Percentiles rank a stretch among this genome's conserved stretches.
phyloP scores from a whole-genome alignment of 345 rosid genomes.

The Salix exigua region DNA sequence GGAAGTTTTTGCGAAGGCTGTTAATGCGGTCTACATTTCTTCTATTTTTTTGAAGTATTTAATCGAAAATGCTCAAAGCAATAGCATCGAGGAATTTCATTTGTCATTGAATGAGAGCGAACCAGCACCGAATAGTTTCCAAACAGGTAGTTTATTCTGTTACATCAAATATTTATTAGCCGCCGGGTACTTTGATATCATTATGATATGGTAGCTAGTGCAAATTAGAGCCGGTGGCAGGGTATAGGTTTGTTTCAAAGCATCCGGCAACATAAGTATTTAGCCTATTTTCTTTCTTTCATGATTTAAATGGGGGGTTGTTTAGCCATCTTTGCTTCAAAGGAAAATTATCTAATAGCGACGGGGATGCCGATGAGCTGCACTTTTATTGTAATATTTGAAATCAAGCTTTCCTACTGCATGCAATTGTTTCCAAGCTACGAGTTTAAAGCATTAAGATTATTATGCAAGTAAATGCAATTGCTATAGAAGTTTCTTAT shows the following conservation, averaged over 20 bases:
- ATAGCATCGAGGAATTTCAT: constrained; percentile 43
- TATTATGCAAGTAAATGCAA: neutral
- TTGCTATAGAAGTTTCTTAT: neutral
- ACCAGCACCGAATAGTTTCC: constrained; percentile 48
- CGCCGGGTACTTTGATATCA: neutral
- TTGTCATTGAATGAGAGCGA: constrained; percentile 68
- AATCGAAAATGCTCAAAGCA: constrained; percentile 60
- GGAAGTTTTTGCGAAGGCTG: constrained; percentile 49
- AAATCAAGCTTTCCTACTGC: neutral
- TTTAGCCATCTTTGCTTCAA: neutral
- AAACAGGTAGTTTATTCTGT: constrained; percentile 41
- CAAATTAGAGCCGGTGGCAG: neutral
- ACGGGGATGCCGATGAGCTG: neutral
- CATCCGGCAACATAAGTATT: neutral
- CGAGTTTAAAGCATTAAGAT: neutral
- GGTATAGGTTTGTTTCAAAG: neutral
- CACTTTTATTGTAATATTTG: neutral
- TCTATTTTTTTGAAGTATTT: constrained; percentile 76
- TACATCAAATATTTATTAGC: neutral
- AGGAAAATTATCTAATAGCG: neutral
- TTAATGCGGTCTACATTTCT: constrained; percentile 71
- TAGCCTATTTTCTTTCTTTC: neutral
- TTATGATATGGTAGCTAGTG: neutral
- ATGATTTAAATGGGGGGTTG: no score
- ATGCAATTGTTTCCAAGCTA: no score